Percentiles rank a stretch among this genome's conserved stretches.
These are phyloP conservation scores for Dissoconium aciculare DNA, from an alignment of 2,329 filamentous ascomycete species.

Conservation along the genomic window DNA sequence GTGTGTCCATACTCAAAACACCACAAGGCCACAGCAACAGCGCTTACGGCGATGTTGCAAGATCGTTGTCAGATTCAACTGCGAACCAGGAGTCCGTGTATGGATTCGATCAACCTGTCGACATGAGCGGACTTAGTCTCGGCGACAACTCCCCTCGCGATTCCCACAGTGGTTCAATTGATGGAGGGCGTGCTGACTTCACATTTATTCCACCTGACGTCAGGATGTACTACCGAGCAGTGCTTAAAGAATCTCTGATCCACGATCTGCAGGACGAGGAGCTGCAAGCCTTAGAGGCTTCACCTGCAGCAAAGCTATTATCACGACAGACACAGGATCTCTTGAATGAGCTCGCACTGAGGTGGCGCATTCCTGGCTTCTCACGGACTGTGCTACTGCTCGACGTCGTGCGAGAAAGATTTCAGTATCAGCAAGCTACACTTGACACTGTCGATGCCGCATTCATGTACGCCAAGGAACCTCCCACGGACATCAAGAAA, in stretches of 20 bases:
- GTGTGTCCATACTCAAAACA: slow-evolving; percentile 31
- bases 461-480: slow-evolving; percentile 67
- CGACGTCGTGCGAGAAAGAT: slow-evolving; percentile 75
- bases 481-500: slow-evolving; percentile 40
- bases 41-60: slow-evolving; percentile 29
- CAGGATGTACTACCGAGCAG: slow-evolving; percentile 65
- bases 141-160: slow-evolving; percentile 32
- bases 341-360: slow-evolving; percentile 66
- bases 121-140: slow-evolving; percentile 51
- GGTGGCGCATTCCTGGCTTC: slow-evolving; percentile 79
- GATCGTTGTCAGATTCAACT: slow-evolving; percentile 33
- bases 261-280: slow-evolving; percentile 44
- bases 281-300: slow-evolving; percentile 35
- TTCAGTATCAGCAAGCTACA: slow-evolving; percentile 64
- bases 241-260: slow-evolving; percentile 60
- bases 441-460: slow-evolving; percentile 70
- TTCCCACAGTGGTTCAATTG: slow-evolving; percentile 16
- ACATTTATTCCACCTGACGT: slow-evolving; percentile 82
- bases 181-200: slow-evolving; percentile 38
- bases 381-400: slow-evolving; percentile 67
- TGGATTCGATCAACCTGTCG: slow-evolving; percentile 52
- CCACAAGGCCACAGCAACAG: slow-evolving; percentile 13
- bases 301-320: slow-evolving; percentile 38
- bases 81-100: slow-evolving; percentile 33
- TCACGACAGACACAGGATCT: slow-evolving; percentile 71